Conservation (phyloP, 2,329 filamentous ascomycete species). For the Epichloe coenophiala region DNA sequence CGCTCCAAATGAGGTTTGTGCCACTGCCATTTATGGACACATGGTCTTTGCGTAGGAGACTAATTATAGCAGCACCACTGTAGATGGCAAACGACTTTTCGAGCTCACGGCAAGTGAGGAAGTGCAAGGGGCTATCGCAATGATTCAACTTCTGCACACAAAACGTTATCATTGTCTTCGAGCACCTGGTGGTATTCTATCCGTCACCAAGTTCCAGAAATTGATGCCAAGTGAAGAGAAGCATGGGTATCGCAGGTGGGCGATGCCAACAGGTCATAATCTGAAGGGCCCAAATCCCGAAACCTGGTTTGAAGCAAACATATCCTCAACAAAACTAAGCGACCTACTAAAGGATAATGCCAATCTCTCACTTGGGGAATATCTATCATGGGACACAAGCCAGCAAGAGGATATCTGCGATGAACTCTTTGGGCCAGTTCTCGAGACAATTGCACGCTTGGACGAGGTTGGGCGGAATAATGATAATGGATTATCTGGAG, state of each 20-base stretch:
- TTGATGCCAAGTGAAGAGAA: slow-evolving; percentile 4
- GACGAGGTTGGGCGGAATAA: slow-evolving; percentile 18
- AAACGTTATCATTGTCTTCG: slow-evolving; percentile 10
- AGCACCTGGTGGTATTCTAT: slow-evolving; percentile 9
- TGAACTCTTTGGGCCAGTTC: slow-evolving; percentile 15
- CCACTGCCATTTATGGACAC: not conserved
- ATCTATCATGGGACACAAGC: slow-evolving; percentile 11
- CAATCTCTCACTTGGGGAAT: slow-evolving; percentile 14
- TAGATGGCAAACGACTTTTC: slow-evolving; percentile 9
- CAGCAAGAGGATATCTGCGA: slow-evolving; percentile 13
- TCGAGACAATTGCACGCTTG: slow-evolving; percentile 19
- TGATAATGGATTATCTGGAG: slow-evolving; percentile 10
- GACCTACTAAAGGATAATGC: slow-evolving; percentile 14
- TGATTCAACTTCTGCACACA: slow-evolving; percentile 10
- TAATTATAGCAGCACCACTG: slow-evolving; percentile 6
- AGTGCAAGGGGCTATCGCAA: slow-evolving; percentile 8
- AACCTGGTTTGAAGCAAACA: slow-evolving; percentile 16
- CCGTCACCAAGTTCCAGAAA: slow-evolving; percentile 11
- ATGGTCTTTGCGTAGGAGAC: not conserved
- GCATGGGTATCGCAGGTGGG: slow-evolving; percentile 5
- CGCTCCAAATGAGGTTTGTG: slow-evolving; percentile 15
- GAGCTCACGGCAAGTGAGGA: slow-evolving; percentile 5
- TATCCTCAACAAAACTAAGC: slow-evolving; percentile 12
- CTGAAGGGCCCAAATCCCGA: not conserved
- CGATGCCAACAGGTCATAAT: not conserved